Conservation (phyloP, 129 eudicot genomes). For the Escallonia rubra region DNA sequence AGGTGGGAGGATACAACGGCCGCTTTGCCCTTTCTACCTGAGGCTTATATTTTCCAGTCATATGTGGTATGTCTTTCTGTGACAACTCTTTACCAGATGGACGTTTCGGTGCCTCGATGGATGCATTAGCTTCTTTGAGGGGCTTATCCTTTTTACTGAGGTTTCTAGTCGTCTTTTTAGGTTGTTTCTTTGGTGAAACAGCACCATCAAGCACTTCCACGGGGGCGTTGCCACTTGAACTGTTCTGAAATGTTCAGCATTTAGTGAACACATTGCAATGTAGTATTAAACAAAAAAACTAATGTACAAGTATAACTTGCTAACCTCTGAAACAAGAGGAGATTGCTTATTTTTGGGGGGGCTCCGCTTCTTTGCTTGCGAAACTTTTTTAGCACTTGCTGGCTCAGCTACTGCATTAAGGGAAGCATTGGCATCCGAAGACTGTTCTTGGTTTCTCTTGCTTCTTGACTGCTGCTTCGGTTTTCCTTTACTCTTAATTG, state of each 20-base stretch:
- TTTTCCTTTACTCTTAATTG: slow-evolving; percentile 36
- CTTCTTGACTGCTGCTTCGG: slow-evolving; percentile 37
- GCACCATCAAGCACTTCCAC: slow-evolving; percentile 24
- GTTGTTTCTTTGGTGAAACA: slow-evolving; percentile 27
- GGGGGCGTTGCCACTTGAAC: slow-evolving; percentile 19
- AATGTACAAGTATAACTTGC: slow-evolving; percentile 11
- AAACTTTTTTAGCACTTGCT: slow-evolving; percentile 28
- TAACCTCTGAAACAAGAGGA: slow-evolving; percentile 46
- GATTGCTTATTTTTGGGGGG: slow-evolving; percentile 16
- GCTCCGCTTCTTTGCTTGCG: slow-evolving; percentile 37
- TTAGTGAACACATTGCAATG: slow-evolving; percentile 23
- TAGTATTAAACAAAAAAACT: neutral
- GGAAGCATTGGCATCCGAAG: slow-evolving; percentile 19
- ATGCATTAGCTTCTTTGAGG: slow-evolving; percentile 18
- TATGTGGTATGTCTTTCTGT: slow-evolving; percentile 12
- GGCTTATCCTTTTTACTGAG: slow-evolving; percentile 31
- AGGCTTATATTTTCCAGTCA: slow-evolving; percentile 25
- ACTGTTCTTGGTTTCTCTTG: slow-evolving; percentile 32
- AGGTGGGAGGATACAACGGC: slow-evolving; percentile 73
- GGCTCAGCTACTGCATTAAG: slow-evolving; percentile 25
- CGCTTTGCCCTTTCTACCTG: slow-evolving; percentile 21
- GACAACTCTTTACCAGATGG: slow-evolving; percentile 29
- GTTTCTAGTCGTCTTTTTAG: slow-evolving; percentile 24
- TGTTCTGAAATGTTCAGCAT: slow-evolving; percentile 37
- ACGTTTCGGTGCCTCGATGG: slow-evolving; percentile 11